These are phyloP conservation scores for Ceratorhiza oryzae-sativae DNA, from an alignment of 1,284 basidiomycete species.

Conservation along the genomic window DNA sequence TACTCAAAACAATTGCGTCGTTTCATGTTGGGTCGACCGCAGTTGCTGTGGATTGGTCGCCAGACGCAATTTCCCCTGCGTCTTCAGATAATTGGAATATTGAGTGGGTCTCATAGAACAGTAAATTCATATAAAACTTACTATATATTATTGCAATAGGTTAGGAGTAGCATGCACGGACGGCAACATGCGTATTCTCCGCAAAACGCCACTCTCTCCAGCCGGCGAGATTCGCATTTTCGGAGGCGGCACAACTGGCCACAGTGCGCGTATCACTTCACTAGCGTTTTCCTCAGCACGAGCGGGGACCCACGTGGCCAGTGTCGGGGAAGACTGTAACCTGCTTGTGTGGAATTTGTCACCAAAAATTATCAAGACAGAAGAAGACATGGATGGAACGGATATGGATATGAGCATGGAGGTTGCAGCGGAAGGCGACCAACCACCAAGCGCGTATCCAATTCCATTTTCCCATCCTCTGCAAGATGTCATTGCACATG, in stretches of 20 bases:
- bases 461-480: constrained; percentile 74
- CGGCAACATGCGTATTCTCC: constrained; percentile 69
- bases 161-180: constrained; percentile 70
- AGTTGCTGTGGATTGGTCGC: constrained; percentile 80
- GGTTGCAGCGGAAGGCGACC: constrained; percentile 26
- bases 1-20: constrained; percentile 63
- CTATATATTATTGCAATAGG: constrained; percentile 52
- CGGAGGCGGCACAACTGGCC: constrained; percentile 72
- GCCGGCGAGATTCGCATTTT: constrained; percentile 63
- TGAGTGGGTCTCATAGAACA: constrained; percentile 59
- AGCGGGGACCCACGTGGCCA: constrained; percentile 77
- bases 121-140: constrained; percentile 16
- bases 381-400: constrained; percentile 31
- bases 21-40: constrained; percentile 75
- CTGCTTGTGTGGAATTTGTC: constrained; percentile 82
- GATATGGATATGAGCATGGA: constrained; percentile 17
- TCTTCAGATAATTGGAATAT: constrained; percentile 65
- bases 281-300: constrained; percentile 72
- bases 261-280: constrained; percentile 64
- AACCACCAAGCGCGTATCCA: constrained; percentile 70
- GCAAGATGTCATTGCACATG: constrained; percentile 71
- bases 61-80: constrained; percentile 68
- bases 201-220: constrained; percentile 44
- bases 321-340: constrained; percentile 81
- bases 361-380: constrained; percentile 53